A percentile compares a stretch with the other conserved stretches of the same genome.
Evolutionary conservation across 306 rosid species (phyloP).

Genomic region (Quercus rubra): DNA sequence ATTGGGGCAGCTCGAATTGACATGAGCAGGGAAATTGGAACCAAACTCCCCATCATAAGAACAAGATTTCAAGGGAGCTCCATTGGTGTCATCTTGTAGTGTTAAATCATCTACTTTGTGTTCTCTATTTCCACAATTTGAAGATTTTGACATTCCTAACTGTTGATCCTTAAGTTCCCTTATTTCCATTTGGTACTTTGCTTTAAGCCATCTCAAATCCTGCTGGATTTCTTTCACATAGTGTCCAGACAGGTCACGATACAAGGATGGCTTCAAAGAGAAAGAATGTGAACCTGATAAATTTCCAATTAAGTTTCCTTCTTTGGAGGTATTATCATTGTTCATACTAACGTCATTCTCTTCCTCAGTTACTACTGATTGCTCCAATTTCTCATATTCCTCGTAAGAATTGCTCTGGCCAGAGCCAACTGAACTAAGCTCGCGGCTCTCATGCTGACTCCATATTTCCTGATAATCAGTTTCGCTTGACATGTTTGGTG

Average conservation of each 20-base stretch:
- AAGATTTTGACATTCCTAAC: constrained; percentile 36
- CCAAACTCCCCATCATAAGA: constrained; percentile 19
- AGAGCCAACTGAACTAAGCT: constrained; percentile 65
- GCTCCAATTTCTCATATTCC: constrained; percentile 48
- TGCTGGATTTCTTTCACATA: constrained; percentile 46
- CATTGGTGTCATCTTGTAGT: constrained; percentile 18
- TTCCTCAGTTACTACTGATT: constrained; percentile 23
- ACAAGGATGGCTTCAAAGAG: constrained; percentile 24
- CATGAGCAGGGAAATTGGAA: constrained; percentile 24
- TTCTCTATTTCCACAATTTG: constrained; percentile 21
- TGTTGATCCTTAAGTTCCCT: constrained; percentile 52
- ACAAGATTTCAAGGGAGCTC: constrained; percentile 21
- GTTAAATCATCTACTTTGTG: constrained; percentile 31
- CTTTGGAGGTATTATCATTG: constrained; percentile 1
- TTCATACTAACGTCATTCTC: constrained; percentile 29
- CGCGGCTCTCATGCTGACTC: constrained; percentile 62
- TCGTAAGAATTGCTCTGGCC: constrained; percentile 60
- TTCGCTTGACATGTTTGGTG: constrained; percentile 31
- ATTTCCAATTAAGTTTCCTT: constrained; percentile 29
- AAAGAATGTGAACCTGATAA: constrained; percentile 43
- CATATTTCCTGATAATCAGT: constrained; percentile 42
- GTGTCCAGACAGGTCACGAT: constrained; percentile 30
- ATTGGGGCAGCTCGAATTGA: constrained; percentile 40
- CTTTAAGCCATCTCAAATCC: constrained; percentile 73
- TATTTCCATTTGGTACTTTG: constrained; percentile 62